A percentile compares a stretch with the other conserved stretches of the same genome.
Conservation (phyloP, 1,284 basidiomycete genomes). For the Erythrobasidium hasegawianum region DNA sequence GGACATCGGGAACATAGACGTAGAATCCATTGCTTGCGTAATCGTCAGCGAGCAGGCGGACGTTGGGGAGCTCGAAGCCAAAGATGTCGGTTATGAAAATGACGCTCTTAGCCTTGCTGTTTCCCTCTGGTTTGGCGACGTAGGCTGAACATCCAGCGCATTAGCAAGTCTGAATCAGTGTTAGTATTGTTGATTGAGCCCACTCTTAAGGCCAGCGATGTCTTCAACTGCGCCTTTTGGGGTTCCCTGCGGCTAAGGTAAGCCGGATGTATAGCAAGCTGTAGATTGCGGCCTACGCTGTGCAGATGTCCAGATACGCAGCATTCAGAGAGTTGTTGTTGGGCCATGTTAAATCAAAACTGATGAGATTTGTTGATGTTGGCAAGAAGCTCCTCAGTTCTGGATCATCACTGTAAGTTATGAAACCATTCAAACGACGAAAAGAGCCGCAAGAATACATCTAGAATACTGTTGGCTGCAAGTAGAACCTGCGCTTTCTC, state of each 20-base stretch:
- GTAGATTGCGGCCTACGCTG: background rate
- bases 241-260: constrained; percentile 37
- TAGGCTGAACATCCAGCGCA: constrained; percentile 28
- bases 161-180: background rate
- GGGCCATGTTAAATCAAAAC: constrained; percentile 21
- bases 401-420: too few species aligned
- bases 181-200: background rate
- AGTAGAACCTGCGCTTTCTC: too few species aligned
- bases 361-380: too few species aligned
- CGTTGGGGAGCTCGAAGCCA: constrained; percentile 38
- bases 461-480: too few species aligned
- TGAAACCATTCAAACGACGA: too few species aligned
- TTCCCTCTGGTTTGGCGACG: constrained; percentile 35
- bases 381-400: too few species aligned
- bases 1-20: constrained; percentile 38
- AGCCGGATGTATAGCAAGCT: background rate
- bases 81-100: constrained; percentile 43
- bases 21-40: constrained; percentile 41
- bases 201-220: constrained; percentile 35
- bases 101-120: constrained; percentile 40
- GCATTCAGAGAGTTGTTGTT: constrained; percentile 36
- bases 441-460: too few species aligned
- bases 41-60: constrained; percentile 37
- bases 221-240: constrained; percentile 37
- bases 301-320: constrained; percentile 36